Conservation (phyloP, 2,329 filamentous ascomycete genomes). For the Neoscytalidium dimidiatum region DNA sequence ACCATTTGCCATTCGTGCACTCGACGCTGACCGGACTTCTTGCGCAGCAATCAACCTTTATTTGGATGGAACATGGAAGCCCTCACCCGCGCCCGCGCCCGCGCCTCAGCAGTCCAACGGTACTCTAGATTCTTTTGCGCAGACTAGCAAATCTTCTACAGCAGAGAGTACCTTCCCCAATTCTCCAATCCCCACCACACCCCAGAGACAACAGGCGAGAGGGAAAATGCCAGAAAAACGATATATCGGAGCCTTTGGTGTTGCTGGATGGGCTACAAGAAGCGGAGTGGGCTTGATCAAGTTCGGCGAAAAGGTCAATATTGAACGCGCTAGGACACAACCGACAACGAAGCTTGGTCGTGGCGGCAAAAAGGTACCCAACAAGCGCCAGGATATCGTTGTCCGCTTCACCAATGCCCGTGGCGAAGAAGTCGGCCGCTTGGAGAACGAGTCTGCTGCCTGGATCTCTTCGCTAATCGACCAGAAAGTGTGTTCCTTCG, state of each 20-base stretch:
- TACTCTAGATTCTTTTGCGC: neutral
- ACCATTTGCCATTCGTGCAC: neutral
- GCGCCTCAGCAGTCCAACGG: neutral
- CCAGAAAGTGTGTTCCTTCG: constrained; percentile 83
- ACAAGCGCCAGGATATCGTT: constrained; percentile 74
- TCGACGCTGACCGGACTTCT: neutral
- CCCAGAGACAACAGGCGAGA: constrained; percentile 15
- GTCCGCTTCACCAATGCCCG: constrained; percentile 83
- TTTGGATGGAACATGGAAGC: constrained; percentile 64
- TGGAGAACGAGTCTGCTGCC: constrained; percentile 82
- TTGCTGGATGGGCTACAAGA: constrained; percentile 86
- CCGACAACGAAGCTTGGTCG: constrained; percentile 48
- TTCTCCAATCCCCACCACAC: neutral
- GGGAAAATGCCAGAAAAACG: constrained; percentile 58
- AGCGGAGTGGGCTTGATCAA: constrained; percentile 75
- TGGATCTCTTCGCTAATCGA: constrained; percentile 95
- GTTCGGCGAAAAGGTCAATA: constrained; percentile 79
- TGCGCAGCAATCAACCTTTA: constrained; percentile 62
- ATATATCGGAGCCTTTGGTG: constrained; percentile 91
- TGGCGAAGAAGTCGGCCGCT: constrained; percentile 80
- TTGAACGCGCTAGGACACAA: constrained; percentile 81
- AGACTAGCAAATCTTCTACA: constrained; percentile 18
- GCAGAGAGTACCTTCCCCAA: constrained; percentile 24
- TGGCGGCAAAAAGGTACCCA: constrained; percentile 47
- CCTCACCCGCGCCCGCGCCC: constrained; percentile 23